A percentile compares a stretch with the other conserved stretches of the same genome.
phyloP scores from a whole-genome alignment of 2,329 filamentous ascomycete species.

The Ilyonectria mors-panacis region DNA sequence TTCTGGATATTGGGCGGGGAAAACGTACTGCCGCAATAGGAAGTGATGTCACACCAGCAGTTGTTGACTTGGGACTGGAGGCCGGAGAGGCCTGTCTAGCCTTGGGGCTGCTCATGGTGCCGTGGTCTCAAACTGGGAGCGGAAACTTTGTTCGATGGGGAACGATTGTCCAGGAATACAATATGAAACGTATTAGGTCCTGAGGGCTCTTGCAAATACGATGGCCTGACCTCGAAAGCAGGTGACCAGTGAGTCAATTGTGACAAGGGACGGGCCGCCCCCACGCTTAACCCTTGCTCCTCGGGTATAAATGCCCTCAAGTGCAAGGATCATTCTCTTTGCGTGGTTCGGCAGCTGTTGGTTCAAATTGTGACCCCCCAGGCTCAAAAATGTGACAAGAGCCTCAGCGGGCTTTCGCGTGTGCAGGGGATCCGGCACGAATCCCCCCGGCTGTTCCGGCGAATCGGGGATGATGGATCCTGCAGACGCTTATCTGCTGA shows the following conservation, averaged over 20 bases:
- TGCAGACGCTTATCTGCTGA: not conserved
- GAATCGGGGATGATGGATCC: not conserved
- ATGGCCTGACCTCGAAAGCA: too few relatives aligned
- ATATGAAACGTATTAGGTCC: too few relatives aligned
- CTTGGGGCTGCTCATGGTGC: conserved; percentile 27
- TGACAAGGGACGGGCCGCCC: not conserved
- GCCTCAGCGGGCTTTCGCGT: not conserved
- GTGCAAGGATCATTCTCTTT: not conserved
- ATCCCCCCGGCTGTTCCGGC: not conserved
- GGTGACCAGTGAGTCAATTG: not conserved
- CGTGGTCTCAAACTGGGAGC: not conserved
- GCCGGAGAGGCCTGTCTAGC: conserved; percentile 14
- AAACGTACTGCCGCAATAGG: conserved; percentile 32
- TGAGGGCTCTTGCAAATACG: too few relatives aligned
- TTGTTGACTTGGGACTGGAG: conserved; percentile 24
- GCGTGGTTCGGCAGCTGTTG: not conserved
- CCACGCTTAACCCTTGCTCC: not conserved
- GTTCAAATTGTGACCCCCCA: not conserved
- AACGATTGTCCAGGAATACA: not conserved
- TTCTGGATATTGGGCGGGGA: not conserved
- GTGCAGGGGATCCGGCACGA: not conserved
- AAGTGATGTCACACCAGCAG: conserved; percentile 21
- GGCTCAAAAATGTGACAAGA: not conserved
- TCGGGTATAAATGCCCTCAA: not conserved
- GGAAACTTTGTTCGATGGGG: not conserved